These are phyloP conservation scores for Ligustrum vulgare DNA, from an alignment of 257 asterid species.

Conservation along the genomic window DNA sequence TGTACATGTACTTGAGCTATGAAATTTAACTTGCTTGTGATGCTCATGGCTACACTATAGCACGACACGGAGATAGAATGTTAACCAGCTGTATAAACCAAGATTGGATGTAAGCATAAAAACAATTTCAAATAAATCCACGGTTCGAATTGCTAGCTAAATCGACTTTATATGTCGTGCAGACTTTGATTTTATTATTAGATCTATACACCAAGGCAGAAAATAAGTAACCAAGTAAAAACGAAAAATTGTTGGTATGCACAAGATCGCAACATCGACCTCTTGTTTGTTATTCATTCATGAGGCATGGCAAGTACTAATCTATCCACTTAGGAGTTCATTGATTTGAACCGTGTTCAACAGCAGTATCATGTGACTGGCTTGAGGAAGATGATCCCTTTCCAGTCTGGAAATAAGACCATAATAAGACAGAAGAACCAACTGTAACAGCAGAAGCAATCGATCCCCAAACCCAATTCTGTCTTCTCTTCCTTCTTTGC, in stretches of 20 bases:
- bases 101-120: not conserved
- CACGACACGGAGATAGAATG: no score
- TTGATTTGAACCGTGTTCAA: conserved; percentile 30
- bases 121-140: not conserved
- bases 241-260: conserved; percentile 29
- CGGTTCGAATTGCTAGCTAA: conserved; percentile 24
- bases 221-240: conserved; percentile 27
- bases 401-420: conserved; percentile 65
- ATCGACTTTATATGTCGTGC: conserved; percentile 18
- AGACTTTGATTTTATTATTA: conserved; percentile 34
- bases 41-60: no score
- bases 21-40: no score
- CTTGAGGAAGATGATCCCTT: conserved; percentile 42
- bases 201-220: conserved; percentile 38
- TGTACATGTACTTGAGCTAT: no score
- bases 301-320: conserved; percentile 26
- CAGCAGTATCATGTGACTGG: conserved; percentile 34
- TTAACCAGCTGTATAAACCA: not conserved
- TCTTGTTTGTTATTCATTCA: conserved; percentile 38
- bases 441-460: conserved; percentile 60
- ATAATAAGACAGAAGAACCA: conserved; percentile 64
- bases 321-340: conserved; percentile 29
- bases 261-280: conserved; percentile 40
- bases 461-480: conserved; percentile 74
- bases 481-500: conserved; percentile 68